Evolutionary conservation across 208 protist species (phyloP).

Genomic region (Leishmania tarentolae): DNA sequence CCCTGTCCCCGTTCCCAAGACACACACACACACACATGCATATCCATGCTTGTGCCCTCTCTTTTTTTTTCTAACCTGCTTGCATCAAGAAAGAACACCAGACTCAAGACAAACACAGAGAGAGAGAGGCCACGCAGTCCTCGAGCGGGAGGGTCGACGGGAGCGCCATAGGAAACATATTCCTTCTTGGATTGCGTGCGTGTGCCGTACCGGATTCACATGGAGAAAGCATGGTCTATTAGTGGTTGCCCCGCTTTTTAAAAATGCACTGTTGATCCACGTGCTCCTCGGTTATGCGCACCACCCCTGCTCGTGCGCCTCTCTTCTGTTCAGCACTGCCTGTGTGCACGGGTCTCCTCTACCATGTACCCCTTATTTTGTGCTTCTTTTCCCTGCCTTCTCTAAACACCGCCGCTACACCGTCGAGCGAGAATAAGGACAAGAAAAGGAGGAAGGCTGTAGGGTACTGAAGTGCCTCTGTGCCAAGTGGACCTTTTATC

Average conservation of each 20-base stretch:
- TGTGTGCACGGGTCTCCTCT: not conserved
- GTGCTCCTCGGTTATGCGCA: not conserved
- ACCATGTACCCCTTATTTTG: not conserved
- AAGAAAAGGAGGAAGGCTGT: not conserved
- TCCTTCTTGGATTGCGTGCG: no score
- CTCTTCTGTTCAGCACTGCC: conserved; percentile 2
- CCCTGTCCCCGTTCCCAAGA: not conserved
- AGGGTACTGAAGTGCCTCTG: not conserved
- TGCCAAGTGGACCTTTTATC: not conserved
- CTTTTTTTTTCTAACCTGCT: not conserved
- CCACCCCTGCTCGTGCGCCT: conserved; percentile 1
- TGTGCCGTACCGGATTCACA: not conserved
- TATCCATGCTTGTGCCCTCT: not conserved
- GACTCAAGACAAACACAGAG: not conserved
- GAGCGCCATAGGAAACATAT: no score
- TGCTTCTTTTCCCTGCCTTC: conserved; percentile 10
- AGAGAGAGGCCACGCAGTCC: not conserved
- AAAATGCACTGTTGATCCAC: not conserved
- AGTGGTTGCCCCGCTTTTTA: not conserved
- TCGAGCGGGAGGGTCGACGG: not conserved
- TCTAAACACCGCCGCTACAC: no score
- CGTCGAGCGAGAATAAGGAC: not conserved
- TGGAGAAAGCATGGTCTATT: not conserved
- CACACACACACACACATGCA: not conserved
- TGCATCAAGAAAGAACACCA: not conserved